phyloP scores from a whole-genome alignment of 2,329 filamentous ascomycete genomes.

The Penicillium sp. region DNA sequence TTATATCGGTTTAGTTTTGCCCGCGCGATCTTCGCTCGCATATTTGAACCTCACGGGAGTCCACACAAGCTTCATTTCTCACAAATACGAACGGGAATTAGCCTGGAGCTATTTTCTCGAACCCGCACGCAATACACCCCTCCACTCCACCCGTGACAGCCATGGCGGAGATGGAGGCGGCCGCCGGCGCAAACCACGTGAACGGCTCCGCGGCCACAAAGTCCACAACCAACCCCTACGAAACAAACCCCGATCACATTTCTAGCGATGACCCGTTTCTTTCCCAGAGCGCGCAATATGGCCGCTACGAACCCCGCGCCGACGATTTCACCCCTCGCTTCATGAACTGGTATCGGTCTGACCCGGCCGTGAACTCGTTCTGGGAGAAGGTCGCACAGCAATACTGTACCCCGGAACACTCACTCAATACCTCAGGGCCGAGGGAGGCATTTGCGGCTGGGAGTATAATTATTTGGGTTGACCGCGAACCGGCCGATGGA shows the following conservation, averaged over 20 bases:
- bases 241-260: constrained; percentile 33
- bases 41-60: constrained; percentile 6
- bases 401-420: constrained; percentile 34
- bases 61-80: neutral
- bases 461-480: constrained; percentile 39
- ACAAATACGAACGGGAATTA: neutral
- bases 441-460: constrained; percentile 38
- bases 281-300: constrained; percentile 32
- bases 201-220: constrained; percentile 21
- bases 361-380: constrained; percentile 31
- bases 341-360: constrained; percentile 33
- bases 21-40: constrained; percentile 14
- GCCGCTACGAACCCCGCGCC: constrained; percentile 33
- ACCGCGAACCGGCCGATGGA: constrained; percentile 28
- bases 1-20: constrained; percentile 18
- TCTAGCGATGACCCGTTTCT: constrained; percentile 36
- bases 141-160: neutral
- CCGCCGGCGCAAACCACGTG: constrained; percentile 19
- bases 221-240: constrained; percentile 32
- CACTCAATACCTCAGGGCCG: constrained; percentile 29
- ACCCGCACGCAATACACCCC: neutral
- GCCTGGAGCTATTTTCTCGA: neutral
- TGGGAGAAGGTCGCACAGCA: constrained; percentile 37
- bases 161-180: constrained; percentile 25
- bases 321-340: constrained; percentile 39